Base-by-base conservation (phyloP, 129 eudicot genomes). In the Arctium minus region DNA sequence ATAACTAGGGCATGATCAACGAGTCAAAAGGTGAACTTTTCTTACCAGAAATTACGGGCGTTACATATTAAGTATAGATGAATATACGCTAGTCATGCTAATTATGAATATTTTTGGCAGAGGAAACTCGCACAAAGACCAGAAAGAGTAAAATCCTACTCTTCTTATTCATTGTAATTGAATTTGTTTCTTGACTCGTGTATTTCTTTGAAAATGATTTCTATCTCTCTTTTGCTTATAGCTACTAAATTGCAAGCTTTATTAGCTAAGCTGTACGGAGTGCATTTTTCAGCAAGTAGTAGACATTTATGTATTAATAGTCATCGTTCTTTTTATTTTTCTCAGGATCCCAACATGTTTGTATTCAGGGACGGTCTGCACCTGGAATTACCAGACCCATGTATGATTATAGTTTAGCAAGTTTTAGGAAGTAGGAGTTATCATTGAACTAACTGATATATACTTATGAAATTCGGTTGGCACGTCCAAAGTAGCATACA, bases 111-210 rank as follows among this genome's bases (percentile, higher is more conserved):
- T 22, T 22, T 22, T 88, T 81, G 85, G 11, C 94, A 93, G 97
- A 90, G 93, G 86, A 91, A 93, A 83, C 91, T 93, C 64, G 94
- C 94, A 44, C 92, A 91, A 87, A 86, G 94, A 85, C 91, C 97
- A 56, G 93, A 93, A 39, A 84, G 98, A 84, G 97, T 94, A 12
- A 94, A 94, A 60, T 92, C 97, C 18, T 71, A 48, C 77, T 64
- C 9, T 39, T 39, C 44, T 33, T 46, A 35, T 22, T 5, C 38
- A 5, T 17, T 71, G 12, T 1, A 32, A 46, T 10, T 32, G 48
- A 42, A 44, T 33, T 79, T 32, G 7, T 29, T 17, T 65, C 8
- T 12, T 42, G n/a, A 17, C 82, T 44, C 35, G 48, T 79, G 68
- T 44, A 0, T 4, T 71, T 31, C 31, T 40, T 30, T 39, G 9